Percentiles rank a stretch among this genome's conserved stretches.
Conservation (phyloP, 192 early-diverging fungal species). For the Podila epigama region DNA sequence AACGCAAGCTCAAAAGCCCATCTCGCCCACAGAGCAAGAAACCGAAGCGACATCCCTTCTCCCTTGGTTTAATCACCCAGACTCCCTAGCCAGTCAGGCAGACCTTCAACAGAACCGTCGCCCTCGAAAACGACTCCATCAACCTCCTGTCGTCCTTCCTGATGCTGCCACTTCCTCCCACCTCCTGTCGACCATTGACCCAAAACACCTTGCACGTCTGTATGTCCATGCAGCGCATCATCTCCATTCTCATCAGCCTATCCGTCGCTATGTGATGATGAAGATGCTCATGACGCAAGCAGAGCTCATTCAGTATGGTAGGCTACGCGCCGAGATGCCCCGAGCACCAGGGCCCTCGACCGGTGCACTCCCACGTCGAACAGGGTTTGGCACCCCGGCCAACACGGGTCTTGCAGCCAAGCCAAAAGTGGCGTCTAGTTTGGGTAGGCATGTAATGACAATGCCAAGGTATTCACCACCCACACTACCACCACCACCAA, state of each 20-base stretch:
- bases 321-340: conserved; percentile 41
- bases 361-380: conserved; percentile 21
- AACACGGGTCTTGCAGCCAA: conserved; percentile 4
- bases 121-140: neutral
- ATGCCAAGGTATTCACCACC: too few species aligned
- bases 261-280: conserved; percentile 34
- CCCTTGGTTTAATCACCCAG: conserved; percentile 18
- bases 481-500: too few species aligned
- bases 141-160: neutral
- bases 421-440: conserved; percentile 3
- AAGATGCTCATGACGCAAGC: conserved; percentile 49
- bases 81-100: conserved; percentile 6
- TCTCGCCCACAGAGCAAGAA: neutral
- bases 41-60: neutral
- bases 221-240: conserved; percentile 46
- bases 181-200: conserved; percentile 26
- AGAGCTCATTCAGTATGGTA: conserved; percentile 27
- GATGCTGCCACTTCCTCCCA: conserved; percentile 8
- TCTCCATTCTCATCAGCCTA: conserved; percentile 46
- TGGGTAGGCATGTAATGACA: conserved; percentile 12
- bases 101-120: neutral
- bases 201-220: conserved; percentile 14
- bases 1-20: neutral
- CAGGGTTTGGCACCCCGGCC: conserved; percentile 27
- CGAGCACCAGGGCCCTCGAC: conserved; percentile 33